These are phyloP conservation scores for Ulvella scutata DNA, from an alignment of 139 green algal species.

Conservation along the genomic window DNA sequence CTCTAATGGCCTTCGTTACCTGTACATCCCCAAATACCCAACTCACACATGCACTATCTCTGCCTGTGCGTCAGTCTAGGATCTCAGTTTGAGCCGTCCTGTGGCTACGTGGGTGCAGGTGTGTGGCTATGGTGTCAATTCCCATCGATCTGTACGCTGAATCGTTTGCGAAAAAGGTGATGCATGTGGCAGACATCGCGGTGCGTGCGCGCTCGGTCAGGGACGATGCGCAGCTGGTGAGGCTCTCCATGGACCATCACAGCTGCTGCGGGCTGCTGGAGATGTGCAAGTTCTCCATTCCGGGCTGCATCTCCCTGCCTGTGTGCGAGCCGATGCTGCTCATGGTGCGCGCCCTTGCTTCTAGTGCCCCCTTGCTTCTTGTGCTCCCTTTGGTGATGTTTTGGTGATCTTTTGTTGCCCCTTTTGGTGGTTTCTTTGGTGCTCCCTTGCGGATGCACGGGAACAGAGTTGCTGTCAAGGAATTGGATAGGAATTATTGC, in stretches of 20 bases:
- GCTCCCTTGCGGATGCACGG: too few species aligned
- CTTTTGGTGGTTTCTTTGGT: too few species aligned
- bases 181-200: background rate
- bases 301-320: background rate
- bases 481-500: too few species aligned
- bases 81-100: too few species aligned
- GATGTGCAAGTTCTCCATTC: background rate
- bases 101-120: background rate
- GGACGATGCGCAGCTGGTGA: background rate
- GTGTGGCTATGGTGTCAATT: background rate
- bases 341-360: background rate
- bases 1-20: too few species aligned
- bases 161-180: background rate
- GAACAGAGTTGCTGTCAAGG: too few species aligned
- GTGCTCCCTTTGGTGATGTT: too few species aligned
- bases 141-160: background rate
- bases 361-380: too few species aligned
- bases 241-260: background rate
- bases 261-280: background rate
- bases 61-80: too few species aligned
- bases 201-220: background rate
- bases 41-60: too few species aligned
- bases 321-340: slow-evolving; percentile 3
- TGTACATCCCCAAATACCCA: too few species aligned
- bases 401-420: too few species aligned